Evolutionary conservation across 2,329 filamentous ascomycete genomes (phyloP).

Genomic region (Botrytis tulipae): DNA sequence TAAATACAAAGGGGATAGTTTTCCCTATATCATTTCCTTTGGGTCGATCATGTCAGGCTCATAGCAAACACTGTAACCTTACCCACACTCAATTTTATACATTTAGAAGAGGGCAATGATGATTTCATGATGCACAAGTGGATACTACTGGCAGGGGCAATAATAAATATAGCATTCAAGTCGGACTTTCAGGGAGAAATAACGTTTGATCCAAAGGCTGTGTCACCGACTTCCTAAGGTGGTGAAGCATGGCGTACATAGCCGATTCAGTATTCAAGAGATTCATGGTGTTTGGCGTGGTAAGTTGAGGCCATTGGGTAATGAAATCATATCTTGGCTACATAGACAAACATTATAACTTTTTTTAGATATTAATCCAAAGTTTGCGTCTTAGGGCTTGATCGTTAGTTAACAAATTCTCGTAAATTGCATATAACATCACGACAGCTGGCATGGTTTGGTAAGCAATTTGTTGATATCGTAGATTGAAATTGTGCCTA

Average conservation of each 20-base stretch:
- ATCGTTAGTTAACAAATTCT: not conserved
- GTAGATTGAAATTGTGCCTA: not conserved
- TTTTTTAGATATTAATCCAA: not conserved
- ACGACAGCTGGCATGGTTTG: not conserved
- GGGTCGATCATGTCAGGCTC: too few relatives aligned
- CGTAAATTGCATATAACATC: not conserved
- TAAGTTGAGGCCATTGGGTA: not conserved
- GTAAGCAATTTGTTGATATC: not conserved
- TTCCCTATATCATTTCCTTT: not conserved
- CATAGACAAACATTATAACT: not conserved
- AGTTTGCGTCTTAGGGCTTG: not conserved
- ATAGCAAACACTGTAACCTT: too few relatives aligned
- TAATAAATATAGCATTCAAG: not conserved
- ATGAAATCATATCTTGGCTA: fast-evolving
- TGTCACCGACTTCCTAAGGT: not conserved
- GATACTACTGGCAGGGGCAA: not conserved
- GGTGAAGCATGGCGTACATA: not conserved
- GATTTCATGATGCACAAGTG: not conserved
- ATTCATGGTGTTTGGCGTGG: fast-evolving
- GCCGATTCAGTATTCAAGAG: fast-evolving
- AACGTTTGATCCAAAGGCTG: not conserved
- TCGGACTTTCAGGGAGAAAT: not conserved
- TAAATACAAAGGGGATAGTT: too few relatives aligned
- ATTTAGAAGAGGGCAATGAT: not conserved
- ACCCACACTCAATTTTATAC: not conserved